These are phyloP conservation scores for Dictyostelium firmibasis DNA, from an alignment of 78 protist species.

Conservation along the genomic window DNA sequence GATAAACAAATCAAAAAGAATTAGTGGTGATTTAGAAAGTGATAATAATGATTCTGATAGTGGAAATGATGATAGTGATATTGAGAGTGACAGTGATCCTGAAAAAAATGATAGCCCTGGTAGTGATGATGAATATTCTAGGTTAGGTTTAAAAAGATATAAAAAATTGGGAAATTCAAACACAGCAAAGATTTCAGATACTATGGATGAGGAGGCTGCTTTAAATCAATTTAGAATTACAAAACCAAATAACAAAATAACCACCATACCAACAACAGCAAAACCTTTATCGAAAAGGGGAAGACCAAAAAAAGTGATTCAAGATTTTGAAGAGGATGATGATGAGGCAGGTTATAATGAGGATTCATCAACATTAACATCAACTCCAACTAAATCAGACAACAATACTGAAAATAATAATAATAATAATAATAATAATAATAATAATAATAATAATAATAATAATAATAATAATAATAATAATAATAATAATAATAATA, in stretches of 20 bases:
- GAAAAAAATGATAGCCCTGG: not conserved
- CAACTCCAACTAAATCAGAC: not conserved
- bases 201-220: not conserved
- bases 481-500: too few species aligned
- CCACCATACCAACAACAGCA: not conserved
- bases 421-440: too few species aligned
- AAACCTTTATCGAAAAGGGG: not conserved
- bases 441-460: too few species aligned
- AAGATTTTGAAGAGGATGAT: not conserved
- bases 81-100: not conserved
- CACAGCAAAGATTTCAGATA: not conserved
- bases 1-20: not conserved
- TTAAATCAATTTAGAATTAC: not conserved
- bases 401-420: not conserved
- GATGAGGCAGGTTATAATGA: not conserved
- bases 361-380: not conserved
- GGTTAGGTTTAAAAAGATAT: not conserved
- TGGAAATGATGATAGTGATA: not conserved
- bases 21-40: not conserved
- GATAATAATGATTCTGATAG: not conserved
- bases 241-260: not conserved
- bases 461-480: too few species aligned
- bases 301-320: not conserved
- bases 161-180: not conserved
- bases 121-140: not conserved